Conservation (phyloP, 371 early-diverging fungal genomes). For the Mucor indicus region DNA sequence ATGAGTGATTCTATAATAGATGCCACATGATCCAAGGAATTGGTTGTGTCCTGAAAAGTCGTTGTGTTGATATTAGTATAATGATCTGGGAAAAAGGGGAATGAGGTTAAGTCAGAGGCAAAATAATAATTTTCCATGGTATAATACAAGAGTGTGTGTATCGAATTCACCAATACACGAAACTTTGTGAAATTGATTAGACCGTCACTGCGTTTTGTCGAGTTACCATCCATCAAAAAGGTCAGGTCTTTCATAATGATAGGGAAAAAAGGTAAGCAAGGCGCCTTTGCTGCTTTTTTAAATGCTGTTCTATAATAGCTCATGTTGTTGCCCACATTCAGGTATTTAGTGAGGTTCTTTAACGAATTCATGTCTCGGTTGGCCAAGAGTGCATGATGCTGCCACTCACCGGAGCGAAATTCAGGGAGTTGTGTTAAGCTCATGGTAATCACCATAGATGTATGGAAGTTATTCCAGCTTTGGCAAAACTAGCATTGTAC, state of each 20-base stretch:
- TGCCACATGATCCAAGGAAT: conserved; percentile 1
- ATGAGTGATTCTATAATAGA: conserved; percentile 3
- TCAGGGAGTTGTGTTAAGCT: conserved; percentile 19
- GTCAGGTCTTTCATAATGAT: conserved; percentile 43
- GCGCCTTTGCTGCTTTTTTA: conserved; percentile 24
- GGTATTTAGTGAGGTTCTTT: conserved; percentile 20
- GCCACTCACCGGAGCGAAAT: neutral
- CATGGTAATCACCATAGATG: conserved; percentile 42
- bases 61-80: too few relatives aligned
- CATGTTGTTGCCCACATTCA: conserved; percentile 44
- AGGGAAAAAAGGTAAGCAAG: conserved; percentile 45
- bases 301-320: conserved; percentile 38
- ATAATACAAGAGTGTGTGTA: conserved; percentile 14
- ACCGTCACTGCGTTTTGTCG: conserved; percentile 9
- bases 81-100: conserved; percentile 12
- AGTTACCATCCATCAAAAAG: conserved; percentile 40
- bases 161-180: conserved; percentile 22
- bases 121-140: conserved; percentile 34
- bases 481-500: conserved; percentile 22
- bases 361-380: conserved; percentile 25
- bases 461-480: conserved; percentile 46
- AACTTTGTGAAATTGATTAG: conserved; percentile 43
- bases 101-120: conserved; percentile 29
- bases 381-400: conserved; percentile 9
- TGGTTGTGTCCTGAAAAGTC: too few relatives aligned